These are phyloP conservation scores for Apiospora saccharicola DNA, from an alignment of 2,329 filamentous ascomycete genomes.

Conservation along the genomic window DNA sequence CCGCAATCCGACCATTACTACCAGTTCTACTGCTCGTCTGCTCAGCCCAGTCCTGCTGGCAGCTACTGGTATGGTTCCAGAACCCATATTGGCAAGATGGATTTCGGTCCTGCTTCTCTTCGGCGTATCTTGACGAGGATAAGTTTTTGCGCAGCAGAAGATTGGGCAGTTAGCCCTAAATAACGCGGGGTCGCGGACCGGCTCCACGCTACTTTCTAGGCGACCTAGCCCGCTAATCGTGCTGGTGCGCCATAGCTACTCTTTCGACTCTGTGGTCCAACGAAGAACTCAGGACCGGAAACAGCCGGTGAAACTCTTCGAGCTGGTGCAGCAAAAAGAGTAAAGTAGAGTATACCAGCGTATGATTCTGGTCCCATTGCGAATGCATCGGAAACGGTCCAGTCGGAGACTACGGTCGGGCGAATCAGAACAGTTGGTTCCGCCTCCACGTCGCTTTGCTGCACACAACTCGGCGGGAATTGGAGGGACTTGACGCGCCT, in stretches of 20 bases:
- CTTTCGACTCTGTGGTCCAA: slow-evolving; percentile 1
- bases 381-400: too few relatives aligned
- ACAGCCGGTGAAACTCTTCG: neutral
- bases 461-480: too few relatives aligned
- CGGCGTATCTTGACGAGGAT: too few relatives aligned
- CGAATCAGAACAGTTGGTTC: too few relatives aligned
- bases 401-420: too few relatives aligned
- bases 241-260: slow-evolving; percentile 1
- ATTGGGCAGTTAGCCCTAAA: neutral
- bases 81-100: neutral
- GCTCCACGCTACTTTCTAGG: slow-evolving; percentile 1
- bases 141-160: too few relatives aligned
- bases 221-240: neutral
- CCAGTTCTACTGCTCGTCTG: neutral
- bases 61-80: slow-evolving; percentile 4
- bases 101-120: too few relatives aligned
- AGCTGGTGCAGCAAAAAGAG: neutral
- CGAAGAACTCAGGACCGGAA: neutral
- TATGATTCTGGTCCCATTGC: too few relatives aligned
- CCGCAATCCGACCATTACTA: slow-evolving; percentile 1
- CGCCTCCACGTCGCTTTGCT: too few relatives aligned
- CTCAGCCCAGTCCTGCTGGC: neutral
- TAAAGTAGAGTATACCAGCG: too few relatives aligned
- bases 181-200: neutral
- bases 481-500: too few relatives aligned